Conservation (phyloP, 2,329 filamentous ascomycete species). For the Microsporum canis region DNA sequence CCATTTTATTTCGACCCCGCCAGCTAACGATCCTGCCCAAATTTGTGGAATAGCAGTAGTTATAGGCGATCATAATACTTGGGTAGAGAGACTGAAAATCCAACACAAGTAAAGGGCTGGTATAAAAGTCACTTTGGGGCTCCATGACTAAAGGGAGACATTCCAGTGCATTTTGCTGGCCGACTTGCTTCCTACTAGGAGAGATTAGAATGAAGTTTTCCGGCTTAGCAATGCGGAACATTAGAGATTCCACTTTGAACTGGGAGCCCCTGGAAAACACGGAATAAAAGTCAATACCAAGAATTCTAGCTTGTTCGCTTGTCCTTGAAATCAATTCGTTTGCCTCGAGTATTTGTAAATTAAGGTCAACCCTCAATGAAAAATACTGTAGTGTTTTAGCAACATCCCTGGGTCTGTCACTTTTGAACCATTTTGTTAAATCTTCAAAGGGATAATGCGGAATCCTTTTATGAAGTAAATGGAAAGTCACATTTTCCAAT, state of each 20-base stretch:
- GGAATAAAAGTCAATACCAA: constrained; percentile 94
- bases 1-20: constrained; percentile 91
- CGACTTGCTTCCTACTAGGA: constrained; percentile 82
- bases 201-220: constrained; percentile 88
- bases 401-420: constrained; percentile 56
- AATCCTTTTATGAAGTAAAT: constrained; percentile 73
- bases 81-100: constrained; percentile 96
- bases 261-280: constrained; percentile 92
- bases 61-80: constrained; percentile 98
- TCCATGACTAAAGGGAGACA: constrained; percentile 96
- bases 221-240: constrained; percentile 96
- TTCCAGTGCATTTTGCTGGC: constrained; percentile 84
- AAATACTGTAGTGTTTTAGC: constrained; percentile 70
- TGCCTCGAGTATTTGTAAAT: constrained; percentile 80
- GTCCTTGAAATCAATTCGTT: constrained; percentile 83
- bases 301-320: constrained; percentile 82
- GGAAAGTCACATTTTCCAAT: constrained; percentile 90
- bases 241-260: constrained; percentile 96
- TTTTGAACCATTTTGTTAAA: constrained; percentile 71
- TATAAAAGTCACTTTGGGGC: constrained; percentile 89
- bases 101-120: constrained; percentile 73
- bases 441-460: constrained; percentile 75
- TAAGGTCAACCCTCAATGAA: constrained; percentile 59
- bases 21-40: constrained; percentile 74
- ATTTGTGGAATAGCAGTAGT: constrained; percentile 97